Conservation (phyloP, 1,284 basidiomycete genomes). For the Melampsora larici-populina region DNA sequence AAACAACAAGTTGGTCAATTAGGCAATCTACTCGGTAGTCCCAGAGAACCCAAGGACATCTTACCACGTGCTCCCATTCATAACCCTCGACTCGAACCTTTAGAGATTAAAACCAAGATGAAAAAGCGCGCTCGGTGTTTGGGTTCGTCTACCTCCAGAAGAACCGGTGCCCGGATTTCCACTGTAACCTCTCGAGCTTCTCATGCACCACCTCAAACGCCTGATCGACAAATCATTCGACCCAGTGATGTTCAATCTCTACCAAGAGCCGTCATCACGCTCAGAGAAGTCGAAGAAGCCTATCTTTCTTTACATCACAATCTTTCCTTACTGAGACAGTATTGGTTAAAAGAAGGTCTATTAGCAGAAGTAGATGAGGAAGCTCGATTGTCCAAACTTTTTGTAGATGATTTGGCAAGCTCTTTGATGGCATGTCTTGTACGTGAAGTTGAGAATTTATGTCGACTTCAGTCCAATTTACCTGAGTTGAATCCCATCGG, state of each 20-base stretch:
- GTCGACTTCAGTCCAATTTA: not conserved
- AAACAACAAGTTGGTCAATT: constrained; percentile 28
- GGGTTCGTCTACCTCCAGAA: not conserved
- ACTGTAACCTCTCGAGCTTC: not conserved
- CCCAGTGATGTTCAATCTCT: not conserved
- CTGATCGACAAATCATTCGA: constrained; percentile 5
- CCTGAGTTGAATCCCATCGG: not conserved
- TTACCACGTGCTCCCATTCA: constrained; percentile 22
- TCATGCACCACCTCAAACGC: constrained; percentile 17
- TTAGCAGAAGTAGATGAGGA: not conserved
- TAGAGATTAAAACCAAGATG: not conserved
- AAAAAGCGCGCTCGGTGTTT: constrained; percentile 5
- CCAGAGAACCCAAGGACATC: constrained; percentile 32
- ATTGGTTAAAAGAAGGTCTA: constrained; percentile 19
- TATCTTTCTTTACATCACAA: constrained; percentile 35
- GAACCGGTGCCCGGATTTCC: not conserved
- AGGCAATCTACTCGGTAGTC: constrained; percentile 28
- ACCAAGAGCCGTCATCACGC: constrained; percentile 19
- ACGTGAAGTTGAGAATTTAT: constrained; percentile 34
- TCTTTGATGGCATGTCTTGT: constrained; percentile 34
- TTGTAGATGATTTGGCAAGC: constrained; percentile 7
- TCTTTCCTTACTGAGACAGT: not conserved
- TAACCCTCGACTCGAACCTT: constrained; percentile 4
- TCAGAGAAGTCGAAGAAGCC: constrained; percentile 41
- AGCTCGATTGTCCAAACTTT: not conserved